These are phyloP conservation scores for Rubia peregrina DNA, from an alignment of 305 asterid species.

Conservation along the genomic window DNA sequence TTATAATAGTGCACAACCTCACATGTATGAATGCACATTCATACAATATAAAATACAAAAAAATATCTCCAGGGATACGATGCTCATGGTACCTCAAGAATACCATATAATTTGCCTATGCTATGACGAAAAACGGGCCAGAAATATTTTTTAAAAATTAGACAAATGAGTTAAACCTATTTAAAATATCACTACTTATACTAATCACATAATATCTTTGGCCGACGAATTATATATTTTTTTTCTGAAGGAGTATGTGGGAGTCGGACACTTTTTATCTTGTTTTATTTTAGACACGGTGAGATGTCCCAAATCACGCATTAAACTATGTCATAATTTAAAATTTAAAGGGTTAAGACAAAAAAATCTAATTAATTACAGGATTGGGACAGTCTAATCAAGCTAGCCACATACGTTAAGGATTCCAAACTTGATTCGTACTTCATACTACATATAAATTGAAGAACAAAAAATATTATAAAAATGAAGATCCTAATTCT, in stretches of 20 bases:
- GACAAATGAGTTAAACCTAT: too few relatives aligned
- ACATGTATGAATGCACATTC: too few relatives aligned
- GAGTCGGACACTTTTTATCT: background rate
- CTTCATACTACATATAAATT: background rate
- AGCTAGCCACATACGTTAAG: background rate
- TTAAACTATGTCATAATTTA: background rate
- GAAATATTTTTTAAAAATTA: too few relatives aligned
- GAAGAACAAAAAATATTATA: background rate
- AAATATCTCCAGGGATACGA: too few relatives aligned
- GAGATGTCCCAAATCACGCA: conserved; percentile 13
- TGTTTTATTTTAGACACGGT: background rate
- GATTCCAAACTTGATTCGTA: conserved; percentile 6
- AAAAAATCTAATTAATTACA: background rate
- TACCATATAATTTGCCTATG: too few relatives aligned
- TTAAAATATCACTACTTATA: too few relatives aligned
- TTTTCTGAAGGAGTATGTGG: background rate
- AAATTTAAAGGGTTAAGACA: background rate
- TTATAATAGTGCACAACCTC: too few relatives aligned
- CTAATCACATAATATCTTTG: too few relatives aligned
- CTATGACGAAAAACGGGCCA: too few relatives aligned
- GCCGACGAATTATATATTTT: too few relatives aligned
- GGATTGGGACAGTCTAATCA: conserved; percentile 10
- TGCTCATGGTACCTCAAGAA: too few relatives aligned
- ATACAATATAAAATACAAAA: too few relatives aligned
- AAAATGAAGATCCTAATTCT: conserved; percentile 12